Base-by-base conservation (phyloP, 768 basidiomycete genomes). In the Clathrus columnatus region DNA sequence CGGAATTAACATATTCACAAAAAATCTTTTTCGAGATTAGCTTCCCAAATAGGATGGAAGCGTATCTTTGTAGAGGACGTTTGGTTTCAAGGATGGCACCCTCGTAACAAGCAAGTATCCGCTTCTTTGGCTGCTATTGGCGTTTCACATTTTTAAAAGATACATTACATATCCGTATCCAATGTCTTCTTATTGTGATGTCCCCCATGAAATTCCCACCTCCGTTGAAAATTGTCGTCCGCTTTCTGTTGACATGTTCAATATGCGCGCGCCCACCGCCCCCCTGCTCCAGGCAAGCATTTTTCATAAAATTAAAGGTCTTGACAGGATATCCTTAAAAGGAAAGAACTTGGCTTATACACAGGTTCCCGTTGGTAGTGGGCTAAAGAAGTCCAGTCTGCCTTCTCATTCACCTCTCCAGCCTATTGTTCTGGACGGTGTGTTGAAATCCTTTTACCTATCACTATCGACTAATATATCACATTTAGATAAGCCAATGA, bases 11-110 rank as follows among this genome's bases (percentile, higher is more conserved):
- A 36, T 36, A 36, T 8, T 36, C 36, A 11, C n/a, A 36, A 36
- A 36, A 5, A 36, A 36, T 4, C 7, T 14, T n/a, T 14, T 2
- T 36, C n/a, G 23, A 10, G 17, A 8, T 11, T 36, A 20, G n/a
- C n/a, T n/a, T 2, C 32, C 27, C 10, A 16, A 44, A 17, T 48
- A 77, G 79, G 79, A 7, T 81, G 80, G 80, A 79, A 78, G 57
- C 62, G 70, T 7, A 69, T 78, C 44, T 64, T 72, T 29, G 70
- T 77, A 36, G 66, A 73, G 36, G 63, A 66, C 14, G 58, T 57
- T 6, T 79, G 77, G 72, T 79, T 80, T 66, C 61, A 64, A 24
- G 64, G 65, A 6, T 76, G 71, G 70, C 54, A 51, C 4, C 69
- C 69, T 7, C 63, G 63, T 0, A 67, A 71, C 29, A 58, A 59